A percentile compares a stretch with the other conserved stretches of the same genome.
These are phyloP conservation scores for Paramyrothecium roridum DNA, from an alignment of 2,329 filamentous ascomycete genomes.

Conservation along the genomic window DNA sequence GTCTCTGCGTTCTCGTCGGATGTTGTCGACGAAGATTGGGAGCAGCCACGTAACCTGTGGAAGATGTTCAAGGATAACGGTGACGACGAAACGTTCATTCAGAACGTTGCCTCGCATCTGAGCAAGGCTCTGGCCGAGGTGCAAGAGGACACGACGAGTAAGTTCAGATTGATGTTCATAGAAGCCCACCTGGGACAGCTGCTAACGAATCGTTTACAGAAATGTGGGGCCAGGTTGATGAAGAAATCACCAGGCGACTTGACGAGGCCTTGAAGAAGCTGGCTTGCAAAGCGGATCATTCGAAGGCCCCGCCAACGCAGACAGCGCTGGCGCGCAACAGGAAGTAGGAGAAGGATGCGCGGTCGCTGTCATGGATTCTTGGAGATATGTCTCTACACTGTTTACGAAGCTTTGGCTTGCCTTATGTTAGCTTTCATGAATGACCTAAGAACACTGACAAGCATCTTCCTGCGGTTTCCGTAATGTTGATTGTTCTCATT, in stretches of 20 bases:
- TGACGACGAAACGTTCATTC: neutral
- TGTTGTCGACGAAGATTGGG: constrained; percentile 1
- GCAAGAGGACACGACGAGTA: neutral
- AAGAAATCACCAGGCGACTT: neutral
- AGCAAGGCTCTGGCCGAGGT: neutral
- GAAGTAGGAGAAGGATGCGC: neutral
- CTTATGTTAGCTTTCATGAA: too few species aligned
- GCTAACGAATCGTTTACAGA: neutral
- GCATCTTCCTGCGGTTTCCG: too few species aligned
- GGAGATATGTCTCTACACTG: too few species aligned
- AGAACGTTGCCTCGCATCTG: neutral
- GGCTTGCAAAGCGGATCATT: neutral
- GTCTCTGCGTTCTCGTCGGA: neutral
- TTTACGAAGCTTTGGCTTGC: too few species aligned
- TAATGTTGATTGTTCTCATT: too few species aligned
- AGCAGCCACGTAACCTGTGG: neutral
- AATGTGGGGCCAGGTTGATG: neutral
- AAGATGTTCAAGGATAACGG: neutral
- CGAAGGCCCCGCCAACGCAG: neutral
- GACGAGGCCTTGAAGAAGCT: neutral
- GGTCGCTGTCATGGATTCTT: too few species aligned
- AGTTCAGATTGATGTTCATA: neutral
- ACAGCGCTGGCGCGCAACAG: neutral
- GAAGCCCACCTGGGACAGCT: neutral
- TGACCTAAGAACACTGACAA: too few species aligned